Evolutionary conservation across 805 yeast species (phyloP), one percentile per base, ranked within the genome.

Genomic region (Lachancea kluyveri): DNA sequence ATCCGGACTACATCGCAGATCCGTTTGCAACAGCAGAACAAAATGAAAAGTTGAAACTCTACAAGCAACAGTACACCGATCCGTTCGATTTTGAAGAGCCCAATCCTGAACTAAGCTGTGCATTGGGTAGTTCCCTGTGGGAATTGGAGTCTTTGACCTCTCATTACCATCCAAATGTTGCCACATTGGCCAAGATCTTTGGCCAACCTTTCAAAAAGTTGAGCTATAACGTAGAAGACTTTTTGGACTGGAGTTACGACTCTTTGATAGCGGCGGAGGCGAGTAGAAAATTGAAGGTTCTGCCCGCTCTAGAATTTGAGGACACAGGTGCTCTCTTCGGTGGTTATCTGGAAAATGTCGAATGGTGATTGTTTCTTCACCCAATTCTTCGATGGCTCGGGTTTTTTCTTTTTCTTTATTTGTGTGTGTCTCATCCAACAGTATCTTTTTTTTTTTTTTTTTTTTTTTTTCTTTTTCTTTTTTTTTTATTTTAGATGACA

Each of bases 81-180:
- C 81, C 94, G 4, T 90, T 72, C 52, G 65, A 80, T 41, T 60
- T 65, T 20, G 39, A 54, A 1, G 94, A 84, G 47, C 33, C 40
- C 1, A 86, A 90, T 53, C 98, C 98, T 3, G 67, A 80, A 36
- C 63, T 70, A 36, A 81, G 96, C 0, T 65, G 74, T 20, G 96
- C 97, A 4, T 63, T 88, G 21, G 78, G 72, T 6, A 83, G 95
- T 1, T 88, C 96, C 0, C 59, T 88, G 28, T 92, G 98, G 98
- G 98, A 92, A 58, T 54, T 90, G 35, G 84, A 82, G 37, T 68
- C 94, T 0, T 60, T 83, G 35, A 74, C 79, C 64, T 59, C 73
- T 8, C 98, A 92, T 54, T 90, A 87, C 52, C 97, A 92, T 60
- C 96, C 97, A 10, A 92, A 92, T 49, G 86, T 92, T 8, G 90